A percentile compares a stretch with the other conserved stretches of the same genome.
Evolutionary conservation across 2,329 filamentous ascomycete genomes (phyloP).

Genomic region (Lasiodiplodia sp.): DNA sequence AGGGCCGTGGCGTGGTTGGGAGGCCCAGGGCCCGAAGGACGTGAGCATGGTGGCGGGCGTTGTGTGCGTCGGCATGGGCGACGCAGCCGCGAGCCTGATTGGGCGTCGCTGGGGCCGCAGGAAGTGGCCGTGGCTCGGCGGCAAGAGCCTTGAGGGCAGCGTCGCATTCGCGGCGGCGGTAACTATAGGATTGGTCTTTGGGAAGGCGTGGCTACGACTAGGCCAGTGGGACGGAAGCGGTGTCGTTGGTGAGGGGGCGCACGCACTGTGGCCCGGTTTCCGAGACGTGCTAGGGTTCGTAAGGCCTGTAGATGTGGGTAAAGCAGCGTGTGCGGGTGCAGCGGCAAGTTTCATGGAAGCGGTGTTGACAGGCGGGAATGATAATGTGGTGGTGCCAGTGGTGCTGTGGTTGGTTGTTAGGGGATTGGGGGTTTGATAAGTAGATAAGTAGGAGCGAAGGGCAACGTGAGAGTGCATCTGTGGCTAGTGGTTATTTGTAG

Average conservation of each 20-base stretch:
- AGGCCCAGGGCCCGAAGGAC: slow-evolving; percentile 69
- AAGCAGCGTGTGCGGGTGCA: slow-evolving; percentile 74
- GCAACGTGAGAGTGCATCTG: background rate
- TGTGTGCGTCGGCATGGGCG: slow-evolving; percentile 92
- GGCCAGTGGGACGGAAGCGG: slow-evolving; percentile 69
- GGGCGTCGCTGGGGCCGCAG: slow-evolving; percentile 83
- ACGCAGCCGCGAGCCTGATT: slow-evolving; percentile 89
- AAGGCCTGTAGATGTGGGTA: slow-evolving; percentile 45
- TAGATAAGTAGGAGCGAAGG: background rate
- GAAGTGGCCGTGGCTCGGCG: slow-evolving; percentile 97
- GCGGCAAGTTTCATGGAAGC: slow-evolving; percentile 92
- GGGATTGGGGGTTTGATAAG: slow-evolving; percentile 64
- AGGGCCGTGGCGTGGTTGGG: slow-evolving; percentile 73
- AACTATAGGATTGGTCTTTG: slow-evolving; percentile 72
- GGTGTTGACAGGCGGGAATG: slow-evolving; percentile 93
- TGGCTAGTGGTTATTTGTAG: background rate
- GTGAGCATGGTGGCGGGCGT: slow-evolving; percentile 92
- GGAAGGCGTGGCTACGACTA: slow-evolving; percentile 75
- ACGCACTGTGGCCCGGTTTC: slow-evolving; percentile 33
- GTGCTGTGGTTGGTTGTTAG: slow-evolving; percentile 92
- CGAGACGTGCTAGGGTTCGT: slow-evolving; percentile 41
- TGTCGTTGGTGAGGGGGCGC: slow-evolving; percentile 50
- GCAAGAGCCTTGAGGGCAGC: slow-evolving; percentile 90
- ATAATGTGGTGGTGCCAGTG: slow-evolving; percentile 96
- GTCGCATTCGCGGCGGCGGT: slow-evolving; percentile 84